These are phyloP conservation scores for Taiwanofungus camphoratus DNA, from an alignment of 1,284 basidiomycete genomes.

Conservation along the genomic window DNA sequence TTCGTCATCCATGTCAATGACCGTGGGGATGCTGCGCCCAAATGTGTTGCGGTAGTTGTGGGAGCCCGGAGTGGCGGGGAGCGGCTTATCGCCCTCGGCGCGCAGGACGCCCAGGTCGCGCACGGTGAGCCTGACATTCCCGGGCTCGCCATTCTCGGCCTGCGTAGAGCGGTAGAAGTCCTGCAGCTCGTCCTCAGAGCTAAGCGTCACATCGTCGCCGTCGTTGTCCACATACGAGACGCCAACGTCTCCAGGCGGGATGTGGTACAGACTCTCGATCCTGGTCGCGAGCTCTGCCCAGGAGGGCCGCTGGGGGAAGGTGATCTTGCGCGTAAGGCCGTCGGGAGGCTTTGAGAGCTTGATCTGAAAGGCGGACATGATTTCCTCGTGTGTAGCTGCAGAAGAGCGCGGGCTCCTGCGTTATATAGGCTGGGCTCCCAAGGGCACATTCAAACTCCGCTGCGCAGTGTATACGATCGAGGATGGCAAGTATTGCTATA, in stretches of 20 bases:
- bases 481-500: slow-evolving; percentile 5
- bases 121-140: slow-evolving; percentile 53
- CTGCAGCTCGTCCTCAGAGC: slow-evolving; percentile 60
- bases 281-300: slow-evolving; percentile 54
- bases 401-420: too few relatives aligned
- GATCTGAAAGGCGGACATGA: slow-evolving; percentile 27
- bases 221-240: slow-evolving; percentile 67
- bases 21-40: slow-evolving; percentile 25
- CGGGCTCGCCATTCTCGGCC: slow-evolving; percentile 10
- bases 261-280: slow-evolving; percentile 49
- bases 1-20: slow-evolving; percentile 59
- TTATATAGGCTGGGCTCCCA: slow-evolving; percentile 11
- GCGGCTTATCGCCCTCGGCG: slow-evolving; percentile 23
- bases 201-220: slow-evolving; percentile 67
- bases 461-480: slow-evolving; percentile 18
- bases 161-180: slow-evolving; percentile 43
- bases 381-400: too few relatives aligned
- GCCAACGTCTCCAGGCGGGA: slow-evolving; percentile 50
- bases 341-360: slow-evolving; percentile 28
- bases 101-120: slow-evolving; percentile 48
- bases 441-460: slow-evolving; percentile 19
- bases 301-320: slow-evolving; percentile 43
- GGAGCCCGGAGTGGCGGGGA: slow-evolving; percentile 33
- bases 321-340: slow-evolving; percentile 47
- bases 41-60: slow-evolving; percentile 50